Evolutionary conservation across 140 eudicot genomes (phyloP), one percentile per base, ranked within the genome.

Genomic region (Erigeron philadelphicus): DNA sequence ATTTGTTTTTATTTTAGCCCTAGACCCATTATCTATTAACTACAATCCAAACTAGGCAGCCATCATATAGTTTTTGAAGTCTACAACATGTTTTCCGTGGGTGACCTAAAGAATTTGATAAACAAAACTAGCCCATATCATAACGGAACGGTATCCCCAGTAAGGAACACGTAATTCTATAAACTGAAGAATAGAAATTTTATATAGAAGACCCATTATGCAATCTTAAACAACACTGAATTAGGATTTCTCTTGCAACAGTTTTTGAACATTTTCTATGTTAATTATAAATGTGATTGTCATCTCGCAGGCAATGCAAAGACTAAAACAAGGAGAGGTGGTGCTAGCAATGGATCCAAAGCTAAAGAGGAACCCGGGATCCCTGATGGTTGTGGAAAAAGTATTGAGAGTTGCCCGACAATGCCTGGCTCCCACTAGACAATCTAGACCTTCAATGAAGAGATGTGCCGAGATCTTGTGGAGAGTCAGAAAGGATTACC

Each of bases 261-360:
- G 12, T 1, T 7, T 13, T 13, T 49, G 7, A 49, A 49, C 7
- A 4, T 16, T 49, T 8, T 49, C 17, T 4, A 49, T 49, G 55
- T 49, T 49, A 38, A 42, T 13, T 2, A 56, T 35, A 59, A 60
- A 18, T 15, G 35, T 61, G n/a, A 71, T 1, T n/a, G 44, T 64
- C 35, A 67, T 64, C 4, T 55, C 76, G 81, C 88, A 90, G 97
- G 97, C 88, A 13, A 6, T 90, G 81, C 79, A 80, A 41, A 84
- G 73, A 68, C 82, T 90, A 25, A 90, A 72, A 76, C 80, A 74
- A 5, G 94, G 90, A 59, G 95, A 85, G 23, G 84, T 73, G 60
- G 93, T 85, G 43, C 53, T 83, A 31, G 93, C 79, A 64, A 85
- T 90, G 95, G 97, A 87, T 80, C 88, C 86, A 52, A 85, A 87